Percentiles rank a stretch among this genome's conserved stretches.
These are phyloP conservation scores for Lactarius sanguifluus DNA, from an alignment of 768 basidiomycete genomes.

Conservation along the genomic window DNA sequence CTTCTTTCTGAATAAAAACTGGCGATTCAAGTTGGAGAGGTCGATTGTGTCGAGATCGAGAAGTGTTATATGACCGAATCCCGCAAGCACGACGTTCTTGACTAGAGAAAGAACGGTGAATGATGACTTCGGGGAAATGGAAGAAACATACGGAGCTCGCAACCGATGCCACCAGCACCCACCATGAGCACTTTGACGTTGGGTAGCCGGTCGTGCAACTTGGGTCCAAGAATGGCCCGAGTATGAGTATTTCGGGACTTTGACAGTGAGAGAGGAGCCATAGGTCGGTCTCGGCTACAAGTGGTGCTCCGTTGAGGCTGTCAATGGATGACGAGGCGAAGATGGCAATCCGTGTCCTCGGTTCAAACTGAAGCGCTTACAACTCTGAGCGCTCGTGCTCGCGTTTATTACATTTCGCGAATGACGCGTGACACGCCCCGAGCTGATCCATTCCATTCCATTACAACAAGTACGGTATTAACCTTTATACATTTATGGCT, in stretches of 20 bases:
- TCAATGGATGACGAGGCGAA: slow-evolving; percentile 16
- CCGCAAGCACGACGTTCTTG: slow-evolving; percentile 92
- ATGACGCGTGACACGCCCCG: not conserved
- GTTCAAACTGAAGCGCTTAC: slow-evolving; percentile 1
- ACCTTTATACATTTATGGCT: not conserved
- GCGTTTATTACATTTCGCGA: slow-evolving; percentile 4
- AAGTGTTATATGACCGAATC: slow-evolving; percentile 89
- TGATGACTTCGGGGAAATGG: not conserved
- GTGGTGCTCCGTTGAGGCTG: slow-evolving; percentile 9
- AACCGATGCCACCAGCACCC: slow-evolving; percentile 96
- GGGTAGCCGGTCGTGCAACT: slow-evolving; percentile 59
- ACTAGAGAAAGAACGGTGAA: slow-evolving; percentile 47
- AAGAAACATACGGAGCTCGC: slow-evolving; percentile 70
- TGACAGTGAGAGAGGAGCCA: slow-evolving; percentile 18
- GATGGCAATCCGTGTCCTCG: slow-evolving; percentile 10
- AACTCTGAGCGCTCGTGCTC: not conserved
- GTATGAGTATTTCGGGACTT: slow-evolving; percentile 48
- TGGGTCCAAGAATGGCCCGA: slow-evolving; percentile 75
- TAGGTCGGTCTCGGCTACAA: not conserved
- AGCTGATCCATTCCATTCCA: not conserved
- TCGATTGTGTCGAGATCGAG: slow-evolving; percentile 98
- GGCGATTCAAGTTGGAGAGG: slow-evolving; percentile 94
- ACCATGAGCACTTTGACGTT: slow-evolving; percentile 79
- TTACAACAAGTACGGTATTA: not conserved
- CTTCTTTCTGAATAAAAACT: slow-evolving; percentile 95